Evolutionary conservation across 2,329 filamentous ascomycete species (phyloP), one percentile per base, ranked within the genome.

Genomic region (Hirsutella thompsonii): DNA sequence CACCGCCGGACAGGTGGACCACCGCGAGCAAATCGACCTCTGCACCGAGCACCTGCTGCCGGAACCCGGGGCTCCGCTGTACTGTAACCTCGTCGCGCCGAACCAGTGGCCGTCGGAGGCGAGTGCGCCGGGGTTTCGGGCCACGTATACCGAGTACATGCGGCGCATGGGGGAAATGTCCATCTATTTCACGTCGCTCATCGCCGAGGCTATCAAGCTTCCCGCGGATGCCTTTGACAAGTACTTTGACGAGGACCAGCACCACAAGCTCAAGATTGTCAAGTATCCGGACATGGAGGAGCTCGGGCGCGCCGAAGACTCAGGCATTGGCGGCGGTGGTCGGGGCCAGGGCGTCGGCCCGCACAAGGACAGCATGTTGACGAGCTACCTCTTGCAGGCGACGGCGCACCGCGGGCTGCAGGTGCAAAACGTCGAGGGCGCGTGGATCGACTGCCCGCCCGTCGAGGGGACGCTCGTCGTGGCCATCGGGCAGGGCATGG

Each of bases 181-280:
- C 42, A 74, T 81, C 38, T 67, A 71, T 51, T 93, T 93, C 63
- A 90, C 84, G 1, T 76, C 74, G 10, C 72, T 93, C 23, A 83
- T 93, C 50, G 86, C 87, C 46, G 85, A 93, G 64, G 82, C 84
- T n/a, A 81, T 94, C 46, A 74, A 75, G 9, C 68, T 94, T 5
- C 76, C 81, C 0, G 46, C 69, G 0, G 62, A 71, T 39, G 84
- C 87, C 0, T 93, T 94, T 59, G 66, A 76, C 55, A 77, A 74
- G 52, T 93, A 89, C 67, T 90, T 90, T 61, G 84, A 89, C 56
- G 51, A 70, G 67, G 59, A 72, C 50, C 68, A 75, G 65, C 86
- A 92, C 63, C 85, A 93, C 66, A 93, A 93, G 67, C 71, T 93
- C 52, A 94, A 94, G 66, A 81, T 94, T 44, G 81, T 93, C 45